Base-by-base conservation (phyloP, 495 filamentous ascomycete species). In the Penicillium turbatum region DNA sequence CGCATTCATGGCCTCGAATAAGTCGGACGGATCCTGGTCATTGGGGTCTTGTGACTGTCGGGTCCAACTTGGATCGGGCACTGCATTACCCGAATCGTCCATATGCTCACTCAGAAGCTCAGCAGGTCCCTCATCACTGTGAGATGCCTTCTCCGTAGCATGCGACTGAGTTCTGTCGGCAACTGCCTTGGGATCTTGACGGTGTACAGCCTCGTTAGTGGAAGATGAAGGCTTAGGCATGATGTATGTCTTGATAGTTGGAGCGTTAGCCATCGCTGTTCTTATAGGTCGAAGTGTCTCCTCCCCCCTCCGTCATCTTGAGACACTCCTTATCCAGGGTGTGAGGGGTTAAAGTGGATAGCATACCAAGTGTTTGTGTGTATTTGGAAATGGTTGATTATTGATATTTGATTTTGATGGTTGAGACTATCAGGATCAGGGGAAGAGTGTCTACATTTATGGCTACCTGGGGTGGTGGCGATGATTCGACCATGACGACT, bases 61-160 rank as follows among this genome's bases (percentile, higher is more conserved):
- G 7, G 54, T 62, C 30, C 71, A 65, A 7, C 49, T 60, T 44
- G 62, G 55, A 21, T 77, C 71, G 17, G 70, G 63, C 13, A 69
- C 66, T 0, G 69, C 66, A 24, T 74, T 68, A 8, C 72, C 74
- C 17, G 63, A 10, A 10, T 59, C 43, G 32, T 76, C 54, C 59
- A 71, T 72, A 9, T 60, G 37, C 9, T 56, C 36, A 21, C 38
- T 59, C 10, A 74, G 46, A 29, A 61, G 50, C 44, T 71, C 59
- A 43, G 66, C 64, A 2, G 65, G 57, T 31, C 53, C 61, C 65
- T 64, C 65, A 9, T 53, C 51, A 11, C 51, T 61, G 1, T 41
- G 53, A 15, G 31, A 32, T 2, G 48, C 29, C 30, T 51, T 51
- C 31, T 43, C 40, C 29, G 44, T 19, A 13, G 49, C 17, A 2